Evolutionary conservation across 1,139 yeast species (phyloP), one percentile per base, ranked within the genome.

Genomic region (Hyphopichia wangnamkhiaoensis): DNA sequence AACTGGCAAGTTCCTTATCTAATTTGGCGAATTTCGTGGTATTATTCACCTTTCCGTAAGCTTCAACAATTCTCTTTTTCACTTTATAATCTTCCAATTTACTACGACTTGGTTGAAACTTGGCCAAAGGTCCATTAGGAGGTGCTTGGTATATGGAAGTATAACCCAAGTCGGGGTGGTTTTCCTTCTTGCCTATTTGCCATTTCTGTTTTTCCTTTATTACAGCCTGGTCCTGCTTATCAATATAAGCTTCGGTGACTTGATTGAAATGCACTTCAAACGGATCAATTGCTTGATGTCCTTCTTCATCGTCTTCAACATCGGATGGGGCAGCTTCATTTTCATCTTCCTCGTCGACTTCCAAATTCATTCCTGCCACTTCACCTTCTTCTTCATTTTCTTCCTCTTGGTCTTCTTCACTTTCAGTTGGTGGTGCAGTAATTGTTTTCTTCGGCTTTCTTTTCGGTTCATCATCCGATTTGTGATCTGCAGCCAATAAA

Each of bases 211-310:
- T 44, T 0, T 48, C 53, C 9, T 51, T 45, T 4, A 50, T 21
- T 1, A 52, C 47, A 17, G 51, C 25, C 13, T 52, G 45, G 26
- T 59, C 63, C 40, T 63, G 65, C 10, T 62, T 52, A 5, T 69
- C 69, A 4, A 82, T 58, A 26, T 58, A 56, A 15, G 69, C 76
- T 15, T 82, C 79, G 0, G 76, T 30, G 1, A 61, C 70, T 21
- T 67, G 62, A 38, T 83, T 85, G 58, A 84, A 91, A 57, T 91
- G 98, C 19, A 65, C 56, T 46, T 86, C 89, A 52, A 85, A 90
- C 0, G 95, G 88, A 58, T 84, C 89, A n/a, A 8, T 7, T 3
- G 47, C 48, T 15, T 45, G 43, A 3, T 43, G 47, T 12, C 31
- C 40, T 10, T 54, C 54, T 20, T 43, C 57, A 35, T 66, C 68